Conservation (phyloP, 345 rosid genomes). For the Mallotus nudiflorus region DNA sequence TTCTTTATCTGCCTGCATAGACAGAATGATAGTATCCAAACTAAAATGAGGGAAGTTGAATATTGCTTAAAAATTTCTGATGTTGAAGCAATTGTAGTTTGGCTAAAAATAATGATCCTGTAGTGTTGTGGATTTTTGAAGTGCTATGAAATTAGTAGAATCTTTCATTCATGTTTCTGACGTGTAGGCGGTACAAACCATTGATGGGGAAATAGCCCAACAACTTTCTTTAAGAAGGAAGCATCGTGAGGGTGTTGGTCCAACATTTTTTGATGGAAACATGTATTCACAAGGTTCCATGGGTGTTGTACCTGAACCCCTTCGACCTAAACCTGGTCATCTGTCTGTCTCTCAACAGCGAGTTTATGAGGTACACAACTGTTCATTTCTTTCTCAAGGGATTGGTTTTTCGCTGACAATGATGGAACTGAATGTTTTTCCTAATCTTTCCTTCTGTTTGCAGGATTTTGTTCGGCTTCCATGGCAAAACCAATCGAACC, state of each 20-base stretch:
- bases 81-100: not conserved
- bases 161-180: not conserved
- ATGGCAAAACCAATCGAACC: slow-evolving; percentile 87
- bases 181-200: slow-evolving; percentile 80
- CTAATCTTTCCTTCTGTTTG: slow-evolving; percentile 7
- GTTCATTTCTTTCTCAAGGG: slow-evolving; percentile 15
- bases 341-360: slow-evolving; percentile 85
- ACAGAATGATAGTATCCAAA: not conserved
- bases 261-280: slow-evolving; percentile 68
- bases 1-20: not conserved
- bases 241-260: slow-evolving; percentile 74
- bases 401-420: slow-evolving; percentile 12
- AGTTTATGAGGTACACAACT: slow-evolving; percentile 77
- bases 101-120: not conserved
- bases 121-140: not conserved
- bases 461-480: slow-evolving; percentile 98
- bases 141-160: not conserved
- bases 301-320: slow-evolving; percentile 80
- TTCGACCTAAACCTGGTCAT: slow-evolving; percentile 94
- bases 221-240: slow-evolving; percentile 81
- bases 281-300: slow-evolving; percentile 71
- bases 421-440: slow-evolving; percentile 11
- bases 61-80: not conserved
- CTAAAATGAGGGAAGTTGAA: not conserved
- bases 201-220: slow-evolving; percentile 83